Base-by-base conservation (phyloP, 2,329 filamentous ascomycete species). In the Talaromyces sp. region DNA sequence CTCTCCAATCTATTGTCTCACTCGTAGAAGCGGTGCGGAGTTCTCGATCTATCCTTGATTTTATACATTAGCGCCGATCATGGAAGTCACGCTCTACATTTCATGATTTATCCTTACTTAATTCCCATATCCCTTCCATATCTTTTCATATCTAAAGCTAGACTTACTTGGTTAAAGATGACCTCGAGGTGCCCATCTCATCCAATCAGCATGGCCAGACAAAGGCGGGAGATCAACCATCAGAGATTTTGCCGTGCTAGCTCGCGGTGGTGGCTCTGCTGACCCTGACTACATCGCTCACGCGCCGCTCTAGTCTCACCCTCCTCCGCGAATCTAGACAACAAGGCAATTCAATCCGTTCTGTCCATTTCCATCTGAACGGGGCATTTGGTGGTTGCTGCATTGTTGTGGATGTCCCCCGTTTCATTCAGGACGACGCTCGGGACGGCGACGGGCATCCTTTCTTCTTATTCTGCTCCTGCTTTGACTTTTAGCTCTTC, bases 351-450 rank as follows among this genome's bases (percentile, higher is more conserved):
- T 56, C 19, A n/a, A 56, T 56, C 53, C 31, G 56, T 59, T 53
- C 22, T n/a, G 36, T 59, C 34, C 45, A 45, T 45, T 19, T 27
- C 6, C 22, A 59, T 45, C 29, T 13, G 38, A 29, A 59, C 56
- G 36, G 38, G 36, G n/a, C 61, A 25, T 27, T 53, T 53, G 29
- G 47, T 38, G 34, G 31, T 34, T 19, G 22, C 27, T 61, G 58
- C 36, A 17, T 51, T 40, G 67, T 63, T 65, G 65, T 69, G 75
- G 72, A 78, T 78, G 76, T 77, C 74, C 75, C 71, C 68, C 66
- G 70, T 65, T 70, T 72, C 72, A 72, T 68, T 72, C 56, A 66
- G 62, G 68, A 63, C 65, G 34, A 58, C 51, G 59, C 73, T 68
- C 70, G 73, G 69, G 74, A 73, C 72, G 72, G 71, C 73, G 69